These are phyloP conservation scores for Chrysoporthe cubensis DNA, from an alignment of 2,329 filamentous ascomycete genomes.

Conservation along the genomic window DNA sequence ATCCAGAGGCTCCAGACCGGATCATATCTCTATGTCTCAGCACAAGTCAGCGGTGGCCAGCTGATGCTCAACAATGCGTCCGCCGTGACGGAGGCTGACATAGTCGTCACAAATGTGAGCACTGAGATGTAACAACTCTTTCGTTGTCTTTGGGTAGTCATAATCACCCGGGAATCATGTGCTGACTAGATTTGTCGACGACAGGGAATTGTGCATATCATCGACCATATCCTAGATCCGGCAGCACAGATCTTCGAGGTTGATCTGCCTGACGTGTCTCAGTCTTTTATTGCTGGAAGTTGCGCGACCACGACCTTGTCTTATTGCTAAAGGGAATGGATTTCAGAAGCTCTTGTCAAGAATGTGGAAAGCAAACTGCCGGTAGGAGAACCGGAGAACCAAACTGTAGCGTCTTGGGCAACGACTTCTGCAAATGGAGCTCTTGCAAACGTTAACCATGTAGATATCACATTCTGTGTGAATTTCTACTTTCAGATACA, in stretches of 20 bases:
- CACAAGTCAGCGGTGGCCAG: neutral
- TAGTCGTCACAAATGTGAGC: neutral
- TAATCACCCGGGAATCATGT: neutral
- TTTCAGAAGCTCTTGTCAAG: neutral
- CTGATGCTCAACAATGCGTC: slow-evolving; percentile 2
- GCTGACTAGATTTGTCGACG: too few species aligned
- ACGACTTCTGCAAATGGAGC: too few species aligned
- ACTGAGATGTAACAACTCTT: neutral
- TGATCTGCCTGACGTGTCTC: neutral
- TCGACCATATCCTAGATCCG: neutral
- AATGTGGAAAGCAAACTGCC: neutral
- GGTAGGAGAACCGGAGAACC: too few species aligned
- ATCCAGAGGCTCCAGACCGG: neutral
- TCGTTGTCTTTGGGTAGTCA: neutral
- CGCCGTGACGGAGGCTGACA: neutral
- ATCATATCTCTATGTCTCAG: neutral
- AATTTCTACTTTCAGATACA: too few species aligned
- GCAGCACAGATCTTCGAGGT: slow-evolving; percentile 11
- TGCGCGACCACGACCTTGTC: neutral
- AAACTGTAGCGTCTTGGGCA: too few species aligned
- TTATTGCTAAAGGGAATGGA: neutral
- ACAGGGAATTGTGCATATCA: slow-evolving; percentile 1
- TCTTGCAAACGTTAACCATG: too few species aligned
- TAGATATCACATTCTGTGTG: too few species aligned
- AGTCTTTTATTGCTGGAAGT: neutral